Percentiles rank a stretch among this genome's conserved stretches.
These are phyloP conservation scores for Phenoliferia sp. DNA, from an alignment of 1,284 basidiomycete species.

Conservation along the genomic window DNA sequence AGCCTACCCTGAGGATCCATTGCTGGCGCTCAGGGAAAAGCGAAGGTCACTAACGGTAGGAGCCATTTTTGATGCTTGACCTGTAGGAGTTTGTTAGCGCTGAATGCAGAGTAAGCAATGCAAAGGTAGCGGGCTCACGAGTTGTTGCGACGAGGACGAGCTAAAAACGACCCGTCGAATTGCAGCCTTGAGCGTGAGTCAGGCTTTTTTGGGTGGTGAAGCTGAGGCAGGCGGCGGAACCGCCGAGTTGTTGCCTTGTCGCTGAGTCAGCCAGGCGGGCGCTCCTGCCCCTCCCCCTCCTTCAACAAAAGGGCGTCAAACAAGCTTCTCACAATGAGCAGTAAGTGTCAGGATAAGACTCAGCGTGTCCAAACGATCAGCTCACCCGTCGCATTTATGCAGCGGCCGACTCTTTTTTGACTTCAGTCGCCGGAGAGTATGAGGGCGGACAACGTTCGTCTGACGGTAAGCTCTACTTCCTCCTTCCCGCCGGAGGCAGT, in stretches of 20 bases:
- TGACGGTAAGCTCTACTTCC: neutral
- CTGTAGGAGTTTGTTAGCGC: neutral
- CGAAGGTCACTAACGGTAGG: neutral
- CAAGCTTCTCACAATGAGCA: neutral
- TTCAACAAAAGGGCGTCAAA: too few species aligned
- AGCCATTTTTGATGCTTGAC: neutral
- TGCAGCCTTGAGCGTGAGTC: too few species aligned
- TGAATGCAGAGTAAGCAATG: neutral
- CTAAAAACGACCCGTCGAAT: too few species aligned
- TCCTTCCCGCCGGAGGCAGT: neutral
- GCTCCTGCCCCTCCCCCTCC: too few species aligned
- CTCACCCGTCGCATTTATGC: neutral
- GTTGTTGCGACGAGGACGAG: neutral
- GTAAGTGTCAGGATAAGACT: neutral
- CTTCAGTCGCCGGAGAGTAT: neutral
- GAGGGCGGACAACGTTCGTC: neutral
- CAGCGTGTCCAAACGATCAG: neutral
- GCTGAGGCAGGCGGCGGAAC: too few species aligned
- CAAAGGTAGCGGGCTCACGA: neutral
- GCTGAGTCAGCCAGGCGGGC: too few species aligned
- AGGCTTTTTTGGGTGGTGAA: too few species aligned
- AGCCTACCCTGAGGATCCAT: neutral
- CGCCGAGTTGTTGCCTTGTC: too few species aligned
- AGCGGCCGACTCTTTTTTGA: conserved; percentile 14
- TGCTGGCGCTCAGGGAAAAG: neutral